phyloP scores from a whole-genome alignment of 2,329 filamentous ascomycete genomes.

The Alternaria sp. region DNA sequence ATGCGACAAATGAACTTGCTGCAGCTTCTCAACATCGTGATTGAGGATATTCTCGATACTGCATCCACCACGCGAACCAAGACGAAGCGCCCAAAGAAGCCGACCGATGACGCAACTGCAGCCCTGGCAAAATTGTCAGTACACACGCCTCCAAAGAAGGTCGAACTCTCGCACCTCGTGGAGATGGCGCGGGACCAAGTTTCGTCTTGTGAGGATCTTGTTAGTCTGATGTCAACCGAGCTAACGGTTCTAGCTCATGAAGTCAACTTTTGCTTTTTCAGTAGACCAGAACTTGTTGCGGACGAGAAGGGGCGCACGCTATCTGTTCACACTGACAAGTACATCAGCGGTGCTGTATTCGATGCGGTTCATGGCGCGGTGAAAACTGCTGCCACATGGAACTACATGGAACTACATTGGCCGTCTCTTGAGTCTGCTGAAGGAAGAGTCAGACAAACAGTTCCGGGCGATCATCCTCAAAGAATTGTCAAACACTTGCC shows the following conservation, averaged over 20 bases:
- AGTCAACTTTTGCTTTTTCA: slow-evolving; percentile 54
- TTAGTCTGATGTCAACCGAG: slow-evolving; percentile 43
- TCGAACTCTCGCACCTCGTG: slow-evolving; percentile 35
- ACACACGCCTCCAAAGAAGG: slow-evolving; percentile 14
- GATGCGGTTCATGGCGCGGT: slow-evolving; percentile 54
- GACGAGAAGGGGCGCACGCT: slow-evolving; percentile 58
- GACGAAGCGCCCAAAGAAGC: slow-evolving; percentile 39
- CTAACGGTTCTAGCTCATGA: slow-evolving; percentile 22
- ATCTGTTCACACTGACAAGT: slow-evolving; percentile 53
- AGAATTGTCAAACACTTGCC: slow-evolving; percentile 57
- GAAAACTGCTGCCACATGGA: slow-evolving; percentile 53
- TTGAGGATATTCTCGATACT: slow-evolving; percentile 56
- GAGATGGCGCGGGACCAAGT: neutral
- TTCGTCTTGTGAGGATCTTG: slow-evolving; percentile 44
- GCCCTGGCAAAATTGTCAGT: slow-evolving; percentile 50
- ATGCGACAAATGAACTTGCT: slow-evolving; percentile 52
- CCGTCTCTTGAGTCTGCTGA: slow-evolving; percentile 51
- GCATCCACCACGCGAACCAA: slow-evolving; percentile 47
- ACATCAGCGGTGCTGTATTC: slow-evolving; percentile 56
- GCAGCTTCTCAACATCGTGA: slow-evolving; percentile 53
- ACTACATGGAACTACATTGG: slow-evolving; percentile 57
- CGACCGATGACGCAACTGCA: slow-evolving; percentile 36
- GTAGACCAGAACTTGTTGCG: slow-evolving; percentile 54
- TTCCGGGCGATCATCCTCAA: slow-evolving; percentile 54
- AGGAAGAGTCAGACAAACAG: slow-evolving; percentile 37